Evolutionary conservation across 805 yeast genomes (phyloP).

Genomic region (Yamadazyma phyllophila): DNA sequence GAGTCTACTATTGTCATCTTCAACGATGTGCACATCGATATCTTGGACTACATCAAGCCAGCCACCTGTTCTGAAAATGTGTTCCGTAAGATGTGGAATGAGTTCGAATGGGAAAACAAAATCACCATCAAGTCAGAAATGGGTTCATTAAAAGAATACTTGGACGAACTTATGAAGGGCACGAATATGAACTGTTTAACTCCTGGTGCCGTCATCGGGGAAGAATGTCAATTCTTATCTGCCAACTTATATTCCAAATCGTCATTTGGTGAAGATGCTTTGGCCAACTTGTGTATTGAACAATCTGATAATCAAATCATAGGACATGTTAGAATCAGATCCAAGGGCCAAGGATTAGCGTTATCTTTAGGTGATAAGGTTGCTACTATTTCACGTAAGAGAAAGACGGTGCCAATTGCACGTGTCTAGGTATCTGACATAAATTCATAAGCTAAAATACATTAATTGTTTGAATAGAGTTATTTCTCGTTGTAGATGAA

Average conservation of each 20-base stretch:
- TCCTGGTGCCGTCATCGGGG: constrained; percentile 86
- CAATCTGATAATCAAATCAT: constrained; percentile 73
- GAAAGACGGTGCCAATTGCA: constrained; percentile 21
- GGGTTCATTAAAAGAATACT: constrained; percentile 67
- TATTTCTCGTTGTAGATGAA: constrained; percentile 7
- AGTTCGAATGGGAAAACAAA: constrained; percentile 99
- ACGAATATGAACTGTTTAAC: constrained; percentile 95
- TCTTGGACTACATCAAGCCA: constrained; percentile 96
- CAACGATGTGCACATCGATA: constrained; percentile 92
- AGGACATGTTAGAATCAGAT: constrained; percentile 94
- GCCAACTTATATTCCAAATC: constrained; percentile 92
- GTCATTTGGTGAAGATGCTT: constrained; percentile 95
- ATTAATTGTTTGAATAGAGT: constrained; percentile 10
- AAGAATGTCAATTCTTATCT: constrained; percentile 85
- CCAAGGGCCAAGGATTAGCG: constrained; percentile 97
- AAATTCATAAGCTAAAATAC: neutral
- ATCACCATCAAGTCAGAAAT: constrained; percentile 78
- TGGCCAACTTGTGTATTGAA: constrained; percentile 94
- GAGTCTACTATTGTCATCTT: constrained; percentile 87
- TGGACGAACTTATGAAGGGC: constrained; percentile 70
- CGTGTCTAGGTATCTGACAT: constrained; percentile 9
- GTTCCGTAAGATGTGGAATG: constrained; percentile 98
- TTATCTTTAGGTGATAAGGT: constrained; percentile 91
- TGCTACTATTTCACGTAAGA: constrained; percentile 68
- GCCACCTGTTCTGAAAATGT: constrained; percentile 84